A percentile compares a stretch with the other conserved stretches of the same genome.
Conservation (phyloP, 345 rosid species). For the Eucalyptus pumila region DNA sequence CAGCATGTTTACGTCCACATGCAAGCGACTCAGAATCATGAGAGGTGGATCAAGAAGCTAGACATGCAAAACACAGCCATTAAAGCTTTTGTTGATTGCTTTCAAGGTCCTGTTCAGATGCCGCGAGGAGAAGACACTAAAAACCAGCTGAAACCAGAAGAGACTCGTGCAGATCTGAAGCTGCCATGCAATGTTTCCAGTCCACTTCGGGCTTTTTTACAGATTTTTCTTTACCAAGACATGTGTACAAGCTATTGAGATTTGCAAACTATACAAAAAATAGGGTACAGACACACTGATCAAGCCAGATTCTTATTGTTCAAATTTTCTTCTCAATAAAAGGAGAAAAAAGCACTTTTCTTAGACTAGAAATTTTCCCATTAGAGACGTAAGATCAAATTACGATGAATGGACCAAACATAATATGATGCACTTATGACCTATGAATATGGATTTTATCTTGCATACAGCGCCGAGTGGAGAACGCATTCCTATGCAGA, state of each 20-base stretch:
- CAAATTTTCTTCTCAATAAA: background rate
- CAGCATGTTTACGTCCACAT: slow-evolving; percentile 52
- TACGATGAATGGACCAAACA: background rate
- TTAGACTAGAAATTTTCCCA: background rate
- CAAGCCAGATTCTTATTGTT: background rate
- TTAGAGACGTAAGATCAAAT: background rate
- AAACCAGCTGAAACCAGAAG: background rate
- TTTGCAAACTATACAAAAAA: background rate
- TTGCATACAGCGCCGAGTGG: background rate
- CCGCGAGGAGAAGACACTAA: background rate
- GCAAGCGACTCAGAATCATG: slow-evolving; percentile 64
- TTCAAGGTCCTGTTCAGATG: background rate
- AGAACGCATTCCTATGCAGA: background rate
- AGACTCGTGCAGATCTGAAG: background rate
- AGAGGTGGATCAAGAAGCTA: slow-evolving; percentile 29
- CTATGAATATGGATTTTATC: background rate
- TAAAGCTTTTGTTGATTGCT: background rate
- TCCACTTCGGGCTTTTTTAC: background rate
- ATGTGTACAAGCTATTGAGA: background rate
- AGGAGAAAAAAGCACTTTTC: background rate
- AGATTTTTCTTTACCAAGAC: background rate
- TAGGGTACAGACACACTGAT: background rate
- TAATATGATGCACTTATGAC: background rate
- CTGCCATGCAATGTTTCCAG: background rate
- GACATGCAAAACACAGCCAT: background rate